These are phyloP conservation scores for Lyophyllum decastes DNA, from an alignment of 768 basidiomycete species.

Conservation along the genomic window DNA sequence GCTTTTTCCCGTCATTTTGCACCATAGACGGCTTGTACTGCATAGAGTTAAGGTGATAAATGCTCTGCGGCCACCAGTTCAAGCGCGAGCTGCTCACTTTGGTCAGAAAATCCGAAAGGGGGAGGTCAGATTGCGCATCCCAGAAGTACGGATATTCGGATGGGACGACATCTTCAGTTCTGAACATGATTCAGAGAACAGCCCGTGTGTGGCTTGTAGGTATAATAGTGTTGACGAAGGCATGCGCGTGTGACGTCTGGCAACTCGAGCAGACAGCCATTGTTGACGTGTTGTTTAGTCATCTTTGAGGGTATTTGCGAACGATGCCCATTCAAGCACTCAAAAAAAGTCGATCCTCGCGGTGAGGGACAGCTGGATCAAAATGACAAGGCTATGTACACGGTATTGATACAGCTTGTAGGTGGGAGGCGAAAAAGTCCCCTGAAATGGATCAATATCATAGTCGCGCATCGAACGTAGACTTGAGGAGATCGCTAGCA, in stretches of 20 bases:
- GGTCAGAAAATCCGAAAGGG: conserved; percentile 53
- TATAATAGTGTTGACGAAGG: too few species aligned
- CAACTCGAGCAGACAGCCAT: not conserved
- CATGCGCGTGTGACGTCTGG: not conserved
- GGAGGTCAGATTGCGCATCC: conserved; percentile 39
- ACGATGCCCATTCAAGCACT: too few species aligned
- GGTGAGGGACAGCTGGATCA: not conserved
- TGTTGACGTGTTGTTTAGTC: conserved; percentile 11
- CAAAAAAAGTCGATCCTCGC: not conserved
- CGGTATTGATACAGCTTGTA: not conserved
- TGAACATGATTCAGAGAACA: conserved; percentile 11
- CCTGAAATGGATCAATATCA: not conserved
- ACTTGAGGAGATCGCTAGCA: not conserved
- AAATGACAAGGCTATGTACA: not conserved
- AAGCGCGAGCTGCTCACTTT: conserved; percentile 40
- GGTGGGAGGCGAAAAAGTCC: not conserved
- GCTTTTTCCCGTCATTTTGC: conserved; percentile 74
- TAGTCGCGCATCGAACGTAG: too few species aligned
- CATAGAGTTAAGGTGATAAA: not conserved
- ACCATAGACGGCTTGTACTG: conserved; percentile 81
- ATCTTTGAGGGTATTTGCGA: not conserved
- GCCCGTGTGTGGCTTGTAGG: not conserved
- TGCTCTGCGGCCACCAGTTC: not conserved
- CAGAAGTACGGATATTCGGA: conserved; percentile 53
- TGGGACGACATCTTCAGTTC: conserved; percentile 43